Evolutionary conservation across 2,329 filamentous ascomycete genomes (phyloP), one percentile per base, ranked within the genome.

Genomic region (Colletotrichum sp.): DNA sequence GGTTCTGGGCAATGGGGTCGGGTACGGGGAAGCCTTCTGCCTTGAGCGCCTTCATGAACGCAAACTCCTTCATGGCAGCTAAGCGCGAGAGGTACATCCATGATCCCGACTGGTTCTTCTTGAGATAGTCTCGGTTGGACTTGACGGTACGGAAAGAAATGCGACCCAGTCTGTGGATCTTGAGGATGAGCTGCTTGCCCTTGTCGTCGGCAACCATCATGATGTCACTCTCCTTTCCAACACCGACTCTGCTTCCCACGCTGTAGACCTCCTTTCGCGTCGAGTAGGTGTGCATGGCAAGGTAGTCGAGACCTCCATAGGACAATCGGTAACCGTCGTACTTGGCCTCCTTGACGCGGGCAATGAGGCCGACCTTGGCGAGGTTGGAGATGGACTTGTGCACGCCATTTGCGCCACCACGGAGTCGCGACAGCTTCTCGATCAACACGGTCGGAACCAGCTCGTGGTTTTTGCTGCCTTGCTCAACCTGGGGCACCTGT

Each of bases 21-120:
- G 97, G 97, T 0, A 99, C 96, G 0, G 95, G 93, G 80, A 99
- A 98, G 2, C 95, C 96, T 81, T 97, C 95, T 48, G 95, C 92
- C 61, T 91, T 87, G 8, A 99, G 90, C 1, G 94, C 95, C 78
- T 94, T 93, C 96, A 99, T 98, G 85, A 99, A 99, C 5, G 96
- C 94, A 84, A 92, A 98, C 84, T 99, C 97, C 83, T 98, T 98
- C 89, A 97, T 92, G 14, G 97, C 97, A 9, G 98, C 96, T 43
- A 99, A 90, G 55, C 95, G 91, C 14, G 95, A 98, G 85, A 99
- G 95, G 84, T 99, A 98, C 96, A 99, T 98, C 97, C 97, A 99
- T 57, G 95, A 97, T 7, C 93, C 96, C 18, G 93, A 93, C 21
- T 85, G 90, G 74, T 93, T 91, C 80, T 97, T 95, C 79, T 94